Base-by-base conservation (phyloP, 2,329 filamentous ascomycete genomes). In the Aspergillus ustus region DNA sequence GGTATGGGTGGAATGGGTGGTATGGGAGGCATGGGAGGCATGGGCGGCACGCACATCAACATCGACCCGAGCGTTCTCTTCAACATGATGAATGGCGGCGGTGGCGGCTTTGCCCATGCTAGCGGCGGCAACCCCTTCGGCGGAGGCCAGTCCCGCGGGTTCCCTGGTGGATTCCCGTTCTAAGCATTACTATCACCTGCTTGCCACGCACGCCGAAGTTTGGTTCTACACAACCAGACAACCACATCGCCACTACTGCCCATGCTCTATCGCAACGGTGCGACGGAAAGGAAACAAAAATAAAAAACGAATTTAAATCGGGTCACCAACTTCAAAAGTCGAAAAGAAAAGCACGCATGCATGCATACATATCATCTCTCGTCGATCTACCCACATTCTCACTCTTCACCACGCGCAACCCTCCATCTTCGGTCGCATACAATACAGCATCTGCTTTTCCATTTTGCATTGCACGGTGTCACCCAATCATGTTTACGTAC, bases 41-140 rank as follows among this genome's bases (percentile, higher is more conserved):
- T 67, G 84, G 84, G 76, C 13, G 73, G 73, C 44, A 68, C 70
- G 54, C 72, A 77, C 67, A 75, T 78, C 68, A 77, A 81, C 71
- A 92, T 93, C 73, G 89, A 91, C 73, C 89, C 89, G 20, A 90
- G 91, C 76, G 89, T 93, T 67, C 81, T 93, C 28, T 92, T 92
- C 81, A 91, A 89, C 78, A 92, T 93, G 89, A 92, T 93, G 89
- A 90, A 90, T 67, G 85, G 86, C 65, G 85, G 82, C 25, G 70
- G 74, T 66, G 85, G 86, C 65, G 86, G 77, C 59, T 74, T 79
- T 63, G 77, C 78, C 19, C 85, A 85, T 52, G 84, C 84, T 43
- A 34, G 48, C 34, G 84, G 84, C 45, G 83, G 83, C 34, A 71
- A 77, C 54, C 72, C 74, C 48, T 78, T 78, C 54, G 73, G 70